phyloP scores from a whole-genome alignment of 306 rosid genomes.

The Vigna angularis region DNA sequence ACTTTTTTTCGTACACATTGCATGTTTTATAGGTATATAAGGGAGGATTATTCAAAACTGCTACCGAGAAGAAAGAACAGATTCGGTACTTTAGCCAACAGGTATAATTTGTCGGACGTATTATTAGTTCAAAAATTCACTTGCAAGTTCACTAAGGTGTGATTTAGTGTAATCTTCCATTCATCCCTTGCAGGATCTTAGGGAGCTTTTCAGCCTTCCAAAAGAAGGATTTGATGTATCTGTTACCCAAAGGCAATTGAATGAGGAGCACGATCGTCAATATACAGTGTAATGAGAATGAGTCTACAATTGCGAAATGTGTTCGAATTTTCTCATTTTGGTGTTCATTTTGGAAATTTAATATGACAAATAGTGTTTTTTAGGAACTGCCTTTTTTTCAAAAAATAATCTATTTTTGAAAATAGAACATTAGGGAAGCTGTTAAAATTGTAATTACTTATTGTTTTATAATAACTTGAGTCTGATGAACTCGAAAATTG shows the following conservation, averaged over 20 bases:
- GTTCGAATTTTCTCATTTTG: neutral
- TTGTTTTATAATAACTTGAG: neutral
- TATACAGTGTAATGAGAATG: slow-evolving; percentile 63
- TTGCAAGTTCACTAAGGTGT: neutral
- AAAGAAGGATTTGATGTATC: slow-evolving; percentile 92
- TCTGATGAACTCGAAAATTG: neutral
- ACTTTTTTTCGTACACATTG: slow-evolving; percentile 32
- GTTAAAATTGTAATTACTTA: neutral
- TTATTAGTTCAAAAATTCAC: slow-evolving; percentile 1
- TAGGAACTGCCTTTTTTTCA: neutral
- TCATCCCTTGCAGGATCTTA: slow-evolving; percentile 72
- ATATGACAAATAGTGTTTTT: neutral
- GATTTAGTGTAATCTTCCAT: slow-evolving; percentile 16
- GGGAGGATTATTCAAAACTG: slow-evolving; percentile 91
- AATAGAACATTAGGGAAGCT: neutral
- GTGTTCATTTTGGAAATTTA: no score
- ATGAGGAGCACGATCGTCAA: slow-evolving; percentile 80
- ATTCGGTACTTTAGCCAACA: slow-evolving; percentile 91
- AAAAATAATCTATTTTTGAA: neutral
- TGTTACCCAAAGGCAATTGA: slow-evolving; percentile 83
- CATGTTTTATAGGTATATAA: slow-evolving; percentile 66
- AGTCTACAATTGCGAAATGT: slow-evolving; percentile 11
- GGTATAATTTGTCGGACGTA: slow-evolving; percentile 53
- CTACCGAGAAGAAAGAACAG: slow-evolving; percentile 96
- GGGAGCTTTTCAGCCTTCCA: slow-evolving; percentile 92